phyloP scores from a whole-genome alignment of 805 yeast species.

The Starmerella stigmatis region DNA sequence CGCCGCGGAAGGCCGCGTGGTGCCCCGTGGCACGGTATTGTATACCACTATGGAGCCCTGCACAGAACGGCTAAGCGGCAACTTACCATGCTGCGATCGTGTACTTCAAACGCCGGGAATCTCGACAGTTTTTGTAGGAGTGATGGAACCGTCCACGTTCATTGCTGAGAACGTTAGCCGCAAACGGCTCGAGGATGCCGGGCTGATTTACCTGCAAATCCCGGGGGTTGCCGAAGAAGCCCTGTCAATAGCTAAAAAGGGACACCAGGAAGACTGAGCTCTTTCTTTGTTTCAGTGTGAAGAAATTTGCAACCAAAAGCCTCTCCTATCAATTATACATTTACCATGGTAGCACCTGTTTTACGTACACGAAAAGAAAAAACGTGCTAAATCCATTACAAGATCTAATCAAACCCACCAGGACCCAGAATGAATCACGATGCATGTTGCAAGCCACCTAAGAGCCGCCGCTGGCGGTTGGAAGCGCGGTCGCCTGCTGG shows the following conservation, averaged over 20 bases:
- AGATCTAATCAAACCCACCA: too few species aligned
- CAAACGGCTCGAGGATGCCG: conserved; percentile 42
- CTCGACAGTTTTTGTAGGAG: conserved; percentile 79
- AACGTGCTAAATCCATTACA: too few species aligned
- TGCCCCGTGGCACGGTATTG: conserved; percentile 69
- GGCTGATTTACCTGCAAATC: conserved; percentile 63
- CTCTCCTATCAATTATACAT: too few species aligned
- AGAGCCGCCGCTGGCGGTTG: too few species aligned
- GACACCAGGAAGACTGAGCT: conserved; percentile 28
- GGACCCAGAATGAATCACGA: too few species aligned
- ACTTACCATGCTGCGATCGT: conserved; percentile 76
- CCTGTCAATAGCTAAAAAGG: conserved; percentile 58
- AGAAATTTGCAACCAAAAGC: too few species aligned
- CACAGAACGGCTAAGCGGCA: conserved; percentile 77
- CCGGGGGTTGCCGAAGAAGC: conserved; percentile 74
- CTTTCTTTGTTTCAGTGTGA: not conserved
- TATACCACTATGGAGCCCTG: conserved; percentile 99
- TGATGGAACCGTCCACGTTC: conserved; percentile 80
- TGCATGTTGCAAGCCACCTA: too few species aligned
- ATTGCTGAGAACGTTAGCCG: conserved; percentile 65
- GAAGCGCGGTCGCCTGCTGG: too few species aligned
- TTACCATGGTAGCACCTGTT: too few species aligned
- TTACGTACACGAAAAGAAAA: too few species aligned
- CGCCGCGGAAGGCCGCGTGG: conserved; percentile 30
- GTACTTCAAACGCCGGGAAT: conserved; percentile 47